phyloP scores from a whole-genome alignment of 352 stramenopile genomes.

The Pythium chondricola region DNA sequence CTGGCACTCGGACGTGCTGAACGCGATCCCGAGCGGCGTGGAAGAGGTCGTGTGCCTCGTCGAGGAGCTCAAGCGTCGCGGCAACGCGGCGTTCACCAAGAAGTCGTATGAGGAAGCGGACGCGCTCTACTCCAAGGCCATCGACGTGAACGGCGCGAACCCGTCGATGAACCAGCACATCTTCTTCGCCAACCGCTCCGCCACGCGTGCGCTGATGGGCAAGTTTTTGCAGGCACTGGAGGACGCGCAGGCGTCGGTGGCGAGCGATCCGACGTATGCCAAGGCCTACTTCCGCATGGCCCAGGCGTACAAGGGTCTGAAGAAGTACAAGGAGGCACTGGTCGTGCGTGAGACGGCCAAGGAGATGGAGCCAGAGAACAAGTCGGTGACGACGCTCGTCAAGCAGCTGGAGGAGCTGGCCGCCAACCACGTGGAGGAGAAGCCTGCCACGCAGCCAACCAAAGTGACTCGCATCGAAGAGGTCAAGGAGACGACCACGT shows the following conservation, averaged over 20 bases:
- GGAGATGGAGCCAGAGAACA: constrained; percentile 61
- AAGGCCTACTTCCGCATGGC: constrained; percentile 85
- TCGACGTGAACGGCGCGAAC: constrained; percentile 71
- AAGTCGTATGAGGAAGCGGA: constrained; percentile 90
- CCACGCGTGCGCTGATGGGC: constrained; percentile 77
- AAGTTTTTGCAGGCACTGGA: constrained; percentile 55
- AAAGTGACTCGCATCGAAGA: constrained; percentile 56
- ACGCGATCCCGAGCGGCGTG: constrained; percentile 39
- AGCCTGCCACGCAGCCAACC: constrained; percentile 13
- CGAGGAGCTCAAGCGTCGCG: constrained; percentile 83
- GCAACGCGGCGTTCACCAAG: constrained; percentile 83
- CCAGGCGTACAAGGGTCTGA: constrained; percentile 67
- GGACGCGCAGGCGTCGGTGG: constrained; percentile 64
- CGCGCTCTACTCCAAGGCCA: constrained; percentile 94
- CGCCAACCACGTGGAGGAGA: constrained; percentile 50
- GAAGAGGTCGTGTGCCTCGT: constrained; percentile 61
- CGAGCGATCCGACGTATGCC: constrained; percentile 49
- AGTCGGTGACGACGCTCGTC: constrained; percentile 59
- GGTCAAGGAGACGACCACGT: constrained; percentile 15
- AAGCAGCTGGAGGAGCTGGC: constrained; percentile 54
- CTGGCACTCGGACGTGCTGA: constrained; percentile 78
- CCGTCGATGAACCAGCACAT: constrained; percentile 69
- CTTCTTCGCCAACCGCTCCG: constrained; percentile 86
- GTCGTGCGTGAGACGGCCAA: constrained; percentile 54
- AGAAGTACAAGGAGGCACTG: constrained; percentile 62